Evolutionary conservation across 257 asterid species (phyloP), one percentile per base, ranked within the genome.

Genomic region (Parsonsia alboflavescens): DNA sequence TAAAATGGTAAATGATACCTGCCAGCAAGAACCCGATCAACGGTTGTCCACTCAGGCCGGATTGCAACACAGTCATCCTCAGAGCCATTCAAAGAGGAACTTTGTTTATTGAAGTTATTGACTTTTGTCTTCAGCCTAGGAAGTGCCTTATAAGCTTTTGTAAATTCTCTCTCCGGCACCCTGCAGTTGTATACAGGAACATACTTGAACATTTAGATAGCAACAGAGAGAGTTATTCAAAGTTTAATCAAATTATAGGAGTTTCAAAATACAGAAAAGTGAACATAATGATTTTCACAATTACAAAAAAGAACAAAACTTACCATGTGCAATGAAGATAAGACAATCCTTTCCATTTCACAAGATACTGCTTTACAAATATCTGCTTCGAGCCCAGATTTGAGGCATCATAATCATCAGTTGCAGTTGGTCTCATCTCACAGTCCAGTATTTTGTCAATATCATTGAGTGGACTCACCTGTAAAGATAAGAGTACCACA

Each of bases 311-410:
- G 49, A 77, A 50, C n/a, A 56, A 54, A 42, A 1, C 67, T 77
- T 83, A 95, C 99, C 99, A 95, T 78, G 92, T 73, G 85, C 99
- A 90, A 73, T 95, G 99, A 77, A 95, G 90, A 87, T 95, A 88
- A 42, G 99, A 95, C 81, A 80, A 68, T 73, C 96, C 98, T 82
- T 92, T 95, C 99, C 99, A 95, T 83, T 95, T 95, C 46, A 95
- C 90, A 79, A 95, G 86, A 85, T 90, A 95, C 81, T 95, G 99
- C 78, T 90, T 95, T 83, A 84, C 89, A 84, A 88, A 82, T 80
- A 81, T 89, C 86, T 90, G 98, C 84, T 88, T 85, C 16, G 96
- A 85, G 41, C 96, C 99, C 42, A 85, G 85, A 74, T 82, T 80
- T 44, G 96, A 80, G 61, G 87, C 90, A 83, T 90, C 93, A 70